A percentile compares a stretch with the other conserved stretches of the same genome.
phyloP scores from a whole-genome alignment of 2,329 filamentous ascomycete species.

The Lasiodiplodia hormozganensis region DNA sequence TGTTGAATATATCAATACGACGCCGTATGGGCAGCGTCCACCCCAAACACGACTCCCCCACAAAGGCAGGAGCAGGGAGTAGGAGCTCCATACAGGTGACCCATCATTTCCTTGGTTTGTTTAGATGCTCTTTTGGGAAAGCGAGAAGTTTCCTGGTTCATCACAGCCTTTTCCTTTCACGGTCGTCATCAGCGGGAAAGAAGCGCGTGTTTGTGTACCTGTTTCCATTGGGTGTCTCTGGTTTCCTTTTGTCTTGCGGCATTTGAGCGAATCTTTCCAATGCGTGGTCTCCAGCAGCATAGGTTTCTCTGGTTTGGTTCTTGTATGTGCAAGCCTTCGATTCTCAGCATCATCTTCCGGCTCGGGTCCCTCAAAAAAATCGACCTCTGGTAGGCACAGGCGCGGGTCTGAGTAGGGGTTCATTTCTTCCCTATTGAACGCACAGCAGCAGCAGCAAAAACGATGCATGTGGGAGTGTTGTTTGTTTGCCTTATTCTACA shows the following conservation, averaged over 20 bases:
- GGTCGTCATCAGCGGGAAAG: constrained; percentile 19
- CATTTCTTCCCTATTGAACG: constrained; percentile 4
- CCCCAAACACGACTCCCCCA: constrained; percentile 10
- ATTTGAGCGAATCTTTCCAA: constrained; percentile 27
- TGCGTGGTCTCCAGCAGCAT: constrained; percentile 15
- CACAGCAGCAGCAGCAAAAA: constrained; percentile 12
- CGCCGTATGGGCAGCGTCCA: neutral
- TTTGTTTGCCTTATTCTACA: constrained; percentile 16
- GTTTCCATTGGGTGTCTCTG: constrained; percentile 19
- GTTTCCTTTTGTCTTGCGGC: constrained; percentile 12
- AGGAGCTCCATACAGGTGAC: neutral
- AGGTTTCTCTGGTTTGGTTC: constrained; percentile 6
- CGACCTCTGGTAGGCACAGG: constrained; percentile 12
- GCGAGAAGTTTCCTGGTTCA: neutral
- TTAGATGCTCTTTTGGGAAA: constrained; percentile 17
- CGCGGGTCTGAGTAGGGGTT: constrained; percentile 1
- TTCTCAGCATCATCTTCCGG: constrained; percentile 20
- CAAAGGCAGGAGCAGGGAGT: constrained; percentile 20
- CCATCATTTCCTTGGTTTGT: constrained; percentile 19
- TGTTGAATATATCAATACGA: neutral
- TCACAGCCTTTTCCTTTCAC: constrained; percentile 4
- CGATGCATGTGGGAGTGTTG: constrained; percentile 10
- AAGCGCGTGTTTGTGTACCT: constrained; percentile 26
- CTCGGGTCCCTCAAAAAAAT: neutral
- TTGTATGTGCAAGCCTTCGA: constrained; percentile 11